Evolutionary conservation across 2,329 filamentous ascomycete species (phyloP), one percentile per base, ranked within the genome.

Genomic region (Pseudopithomyces chartarum): DNA sequence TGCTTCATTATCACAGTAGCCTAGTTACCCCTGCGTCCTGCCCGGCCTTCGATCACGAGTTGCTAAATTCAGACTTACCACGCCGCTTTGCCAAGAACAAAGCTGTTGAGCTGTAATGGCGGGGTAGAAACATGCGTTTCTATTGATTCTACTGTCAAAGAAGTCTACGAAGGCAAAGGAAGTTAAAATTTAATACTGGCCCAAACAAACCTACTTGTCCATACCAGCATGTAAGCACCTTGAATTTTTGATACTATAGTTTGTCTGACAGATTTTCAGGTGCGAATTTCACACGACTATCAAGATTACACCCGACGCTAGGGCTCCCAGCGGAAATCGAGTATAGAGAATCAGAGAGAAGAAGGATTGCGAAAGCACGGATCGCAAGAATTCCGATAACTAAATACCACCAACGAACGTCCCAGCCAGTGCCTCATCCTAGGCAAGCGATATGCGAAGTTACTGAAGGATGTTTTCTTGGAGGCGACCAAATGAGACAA

Each of bases 391-490:
- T 29, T 49, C 46, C 36, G 32, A 49, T 32, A 22, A 49, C 33
- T 49, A 49, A 17, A 29, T 49, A 29, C 46, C 46, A 34, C 46
- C 32, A 36, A 49, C 46, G 33, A 49, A 49, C 33, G 17, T 22
- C 43, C 26, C 26, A 46, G 26, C 26, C 8, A 46, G 23, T 46
- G 12, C 32, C 32, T 49, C 20, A 29, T 49, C 32, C 34, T 49
- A 36, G 45, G 70, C 73, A 26, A 73, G 34, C 45, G 73, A 6
- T 63, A 73, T 52, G 78, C 77, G n/a, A n/a, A 20, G n/a, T 26
- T 8, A 20, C 13, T 34, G 32, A 34, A 34, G 32, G 32, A 34
- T 7, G 13, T 34, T 34, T 13, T 8, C 13, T 7, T 34, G 7
- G 32, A 34, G 13, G 13, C 13, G 13, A 13, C 7, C 32, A 34